Percentiles rank a stretch among this genome's conserved stretches.
These are phyloP conservation scores for Acrocalymma vagum DNA, from an alignment of 2,329 filamentous ascomycete genomes.

Conservation along the genomic window DNA sequence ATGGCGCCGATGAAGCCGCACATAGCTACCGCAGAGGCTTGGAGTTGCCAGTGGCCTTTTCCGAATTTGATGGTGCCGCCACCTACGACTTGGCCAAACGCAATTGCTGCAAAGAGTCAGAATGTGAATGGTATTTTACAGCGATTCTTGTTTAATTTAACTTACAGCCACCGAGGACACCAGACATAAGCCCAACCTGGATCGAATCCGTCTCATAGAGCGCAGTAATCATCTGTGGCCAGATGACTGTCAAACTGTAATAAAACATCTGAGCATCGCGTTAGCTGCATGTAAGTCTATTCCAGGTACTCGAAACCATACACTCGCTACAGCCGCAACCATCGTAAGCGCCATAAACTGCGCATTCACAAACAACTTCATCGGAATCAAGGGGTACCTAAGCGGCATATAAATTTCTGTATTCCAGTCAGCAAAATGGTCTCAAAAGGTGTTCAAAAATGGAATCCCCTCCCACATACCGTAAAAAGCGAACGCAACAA, in stretches of 20 bases:
- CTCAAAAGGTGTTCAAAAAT: neutral
- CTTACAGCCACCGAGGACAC: constrained; percentile 19
- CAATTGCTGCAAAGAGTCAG: constrained; percentile 10
- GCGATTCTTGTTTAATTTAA: neutral
- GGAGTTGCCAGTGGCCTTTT: constrained; percentile 24
- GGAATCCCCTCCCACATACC: constrained; percentile 17
- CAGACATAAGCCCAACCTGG: constrained; percentile 23
- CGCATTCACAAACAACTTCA: constrained; percentile 16
- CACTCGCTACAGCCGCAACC: constrained; percentile 20
- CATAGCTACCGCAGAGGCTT: constrained; percentile 15
- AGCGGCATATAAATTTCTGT: constrained; percentile 20
- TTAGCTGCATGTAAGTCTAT: neutral
- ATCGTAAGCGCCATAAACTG: constrained; percentile 15
- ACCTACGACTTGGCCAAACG: constrained; percentile 26
- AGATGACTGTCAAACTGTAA: constrained; percentile 25
- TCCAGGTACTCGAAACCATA: constrained; percentile 3
- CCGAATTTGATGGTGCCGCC: constrained; percentile 15
- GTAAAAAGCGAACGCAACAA: constrained; percentile 21
- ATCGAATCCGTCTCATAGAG: constrained; percentile 19
- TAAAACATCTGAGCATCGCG: constrained; percentile 22
- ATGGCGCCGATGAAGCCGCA: constrained; percentile 26
- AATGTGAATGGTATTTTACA: neutral
- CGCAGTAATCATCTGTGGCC: constrained; percentile 23
- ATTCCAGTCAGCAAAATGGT: neutral
- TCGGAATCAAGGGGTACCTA: constrained; percentile 21